Conservation (phyloP, 768 basidiomycete genomes). For the Suillus luteus region DNA sequence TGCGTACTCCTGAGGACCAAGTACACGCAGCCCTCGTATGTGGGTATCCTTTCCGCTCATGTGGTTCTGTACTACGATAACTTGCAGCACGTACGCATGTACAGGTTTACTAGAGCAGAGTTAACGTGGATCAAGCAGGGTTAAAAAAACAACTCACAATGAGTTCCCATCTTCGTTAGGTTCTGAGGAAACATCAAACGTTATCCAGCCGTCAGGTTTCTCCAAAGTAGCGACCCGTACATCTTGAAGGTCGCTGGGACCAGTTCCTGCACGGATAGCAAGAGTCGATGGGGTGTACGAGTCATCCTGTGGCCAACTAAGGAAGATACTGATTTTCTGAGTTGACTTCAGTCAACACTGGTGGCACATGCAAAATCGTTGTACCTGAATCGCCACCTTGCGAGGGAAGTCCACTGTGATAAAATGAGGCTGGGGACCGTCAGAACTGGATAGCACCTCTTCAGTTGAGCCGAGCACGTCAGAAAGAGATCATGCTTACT, state of each 20-base stretch:
- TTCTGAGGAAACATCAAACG: conserved; percentile 81
- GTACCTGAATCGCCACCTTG: conserved; percentile 85
- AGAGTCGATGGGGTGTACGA: conserved; percentile 96
- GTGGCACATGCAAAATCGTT: conserved; percentile 15
- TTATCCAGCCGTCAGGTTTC: conserved; percentile 94
- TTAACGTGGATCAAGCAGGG: not conserved
- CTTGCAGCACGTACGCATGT: conserved; percentile 86
- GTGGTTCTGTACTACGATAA: conserved; percentile 90
- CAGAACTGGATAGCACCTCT: conserved; percentile 53
- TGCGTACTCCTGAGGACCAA: conserved; percentile 80
- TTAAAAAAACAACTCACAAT: conserved; percentile 52
- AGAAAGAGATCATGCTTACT: conserved; percentile 56
- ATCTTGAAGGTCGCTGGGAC: conserved; percentile 90
- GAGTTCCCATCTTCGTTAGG: conserved; percentile 77
- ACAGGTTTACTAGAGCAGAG: conserved; percentile 68
- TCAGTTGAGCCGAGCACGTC: not conserved
- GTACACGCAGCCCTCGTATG: conserved; percentile 86
- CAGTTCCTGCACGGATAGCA: conserved; percentile 89
- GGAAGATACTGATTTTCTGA: conserved; percentile 85
- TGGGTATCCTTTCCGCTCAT: conserved; percentile 99
- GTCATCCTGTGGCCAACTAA: conserved; percentile 84
- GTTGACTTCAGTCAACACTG: not conserved
- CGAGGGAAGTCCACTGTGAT: conserved; percentile 93
- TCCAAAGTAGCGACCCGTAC: conserved; percentile 82
- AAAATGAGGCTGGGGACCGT: conserved; percentile 96